Percentiles rank a stretch among this genome's conserved stretches.
Conservation (phyloP, 106 monocot species). For the Vanilla planifolia region DNA sequence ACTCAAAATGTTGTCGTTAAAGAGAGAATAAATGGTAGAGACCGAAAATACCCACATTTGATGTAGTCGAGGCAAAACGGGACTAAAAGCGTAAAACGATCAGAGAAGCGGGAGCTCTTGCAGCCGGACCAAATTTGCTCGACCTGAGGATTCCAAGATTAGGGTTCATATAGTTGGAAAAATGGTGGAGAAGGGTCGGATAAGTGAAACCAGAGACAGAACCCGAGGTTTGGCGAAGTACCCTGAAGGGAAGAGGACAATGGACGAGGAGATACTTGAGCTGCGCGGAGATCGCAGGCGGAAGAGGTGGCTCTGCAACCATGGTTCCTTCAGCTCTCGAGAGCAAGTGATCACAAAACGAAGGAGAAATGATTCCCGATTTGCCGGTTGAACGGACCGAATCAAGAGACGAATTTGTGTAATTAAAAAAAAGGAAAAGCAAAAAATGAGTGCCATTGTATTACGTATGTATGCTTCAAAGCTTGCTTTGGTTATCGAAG, state of each 20-base stretch:
- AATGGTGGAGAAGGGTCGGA: neutral
- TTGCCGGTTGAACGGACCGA: no score
- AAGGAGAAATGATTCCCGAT: neutral
- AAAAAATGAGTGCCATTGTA: no score
- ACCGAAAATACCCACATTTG: constrained; percentile 42
- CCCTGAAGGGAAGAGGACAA: constrained; percentile 59
- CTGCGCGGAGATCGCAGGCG: constrained; percentile 69
- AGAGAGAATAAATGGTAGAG: neutral
- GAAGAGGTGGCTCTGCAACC: constrained; percentile 19
- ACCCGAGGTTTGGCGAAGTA: constrained; percentile 10
- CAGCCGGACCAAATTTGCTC: constrained; percentile 67
- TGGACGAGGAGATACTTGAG: constrained; percentile 56
- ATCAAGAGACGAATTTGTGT: no score
- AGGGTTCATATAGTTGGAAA: neutral
- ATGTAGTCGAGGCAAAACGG: constrained; percentile 90
- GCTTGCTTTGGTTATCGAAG: no score
- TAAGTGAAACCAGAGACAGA: neutral
- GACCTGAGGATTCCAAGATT: constrained; percentile 27
- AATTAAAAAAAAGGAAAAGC: no score
- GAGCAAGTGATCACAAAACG: neutral
- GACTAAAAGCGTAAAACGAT: constrained; percentile 72
- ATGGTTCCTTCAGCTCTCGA: neutral
- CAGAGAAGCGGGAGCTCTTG: constrained; percentile 36
- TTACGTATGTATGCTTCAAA: no score
- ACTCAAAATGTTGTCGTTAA: neutral